Base-by-base conservation (phyloP, 169 alveolate species). In the Eimeria tenella region DNA sequence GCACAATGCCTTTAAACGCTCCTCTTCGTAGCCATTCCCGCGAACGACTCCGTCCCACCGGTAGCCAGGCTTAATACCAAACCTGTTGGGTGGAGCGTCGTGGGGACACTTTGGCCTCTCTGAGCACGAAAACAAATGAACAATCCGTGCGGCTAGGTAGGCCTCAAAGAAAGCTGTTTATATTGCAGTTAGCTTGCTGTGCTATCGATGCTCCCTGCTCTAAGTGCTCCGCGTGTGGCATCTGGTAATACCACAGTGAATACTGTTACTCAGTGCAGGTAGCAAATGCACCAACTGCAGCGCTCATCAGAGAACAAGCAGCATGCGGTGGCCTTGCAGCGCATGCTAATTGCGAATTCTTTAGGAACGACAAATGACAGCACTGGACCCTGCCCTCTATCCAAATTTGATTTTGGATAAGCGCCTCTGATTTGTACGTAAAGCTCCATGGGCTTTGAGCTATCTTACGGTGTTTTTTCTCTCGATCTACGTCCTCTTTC, bases 21-120 rank as follows among this genome's bases (percentile, higher is more conserved):
- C 95, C 53, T 92, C 96, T 94, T 98, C 99, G 95, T 93, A 97
- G 11, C 98, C 98, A 95, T 97, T 98, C 68, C 97, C 96, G 70
- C 99, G 96, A 77, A 97, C 98, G 42, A 97, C 97, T 42, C 99
- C 99, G 95, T 98, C 99, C 99, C 99, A 98, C 77, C 97, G 94
- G 88, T 96, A 96, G 56, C 99, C 99, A 25, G 99, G 98, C 42
- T 86, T 84, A 62, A 98, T 97, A 82, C 96, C 96, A 94, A 97
- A 97, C 83, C 99, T 96, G 91, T 97, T 97, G 42, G 94, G 93
- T 10, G 96, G 93, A 13, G 96, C 96, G 52, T 97, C 96, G 81
- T 96, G 96, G 90, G 96, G 96, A 56, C 98, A 98, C 86, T 86
- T 95, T 6, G 98, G 97, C 4, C 62, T 31, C 10, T 88, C 94